phyloP scores from a whole-genome alignment of 179 eudicot genomes.

The Silene vulgaris region DNA sequence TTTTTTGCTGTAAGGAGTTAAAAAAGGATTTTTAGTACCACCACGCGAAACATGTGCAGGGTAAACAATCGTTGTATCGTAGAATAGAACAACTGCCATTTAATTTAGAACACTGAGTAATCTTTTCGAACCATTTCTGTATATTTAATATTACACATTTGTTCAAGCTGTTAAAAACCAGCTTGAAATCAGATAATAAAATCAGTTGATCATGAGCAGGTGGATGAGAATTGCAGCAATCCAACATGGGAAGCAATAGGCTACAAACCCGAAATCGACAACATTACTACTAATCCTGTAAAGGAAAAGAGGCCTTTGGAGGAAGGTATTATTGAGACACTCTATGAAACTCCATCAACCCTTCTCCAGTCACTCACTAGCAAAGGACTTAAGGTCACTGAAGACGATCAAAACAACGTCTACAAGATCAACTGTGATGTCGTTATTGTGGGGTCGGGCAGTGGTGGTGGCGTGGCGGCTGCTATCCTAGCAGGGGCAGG shows the following conservation, averaged over 20 bases:
- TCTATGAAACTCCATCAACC: slow-evolving; percentile 33
- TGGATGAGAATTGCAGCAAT: slow-evolving; percentile 41
- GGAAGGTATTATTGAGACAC: slow-evolving; percentile 50
- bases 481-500: slow-evolving; percentile 45
- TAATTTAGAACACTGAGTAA: too few relatives aligned
- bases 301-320: slow-evolving; percentile 38
- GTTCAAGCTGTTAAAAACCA: neutral
- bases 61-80: too few relatives aligned
- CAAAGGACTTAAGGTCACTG: slow-evolving; percentile 26
- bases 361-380: slow-evolving; percentile 31
- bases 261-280: slow-evolving; percentile 31
- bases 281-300: neutral
- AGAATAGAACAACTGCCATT: too few relatives aligned
- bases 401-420: slow-evolving; percentile 29
- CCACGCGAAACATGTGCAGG: too few relatives aligned
- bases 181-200: neutral
- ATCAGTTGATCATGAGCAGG: slow-evolving; percentile 29
- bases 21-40: too few relatives aligned
- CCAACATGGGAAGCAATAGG: slow-evolving; percentile 62
- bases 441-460: slow-evolving; percentile 62
- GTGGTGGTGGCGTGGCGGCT: slow-evolving; percentile 73
- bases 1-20: too few relatives aligned
- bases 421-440: slow-evolving; percentile 53
- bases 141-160: neutral
- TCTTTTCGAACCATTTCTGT: neutral